These are phyloP conservation scores for Talaromyces stipitatus DNA, from an alignment of 495 filamentous ascomycete species.

Conservation along the genomic window DNA sequence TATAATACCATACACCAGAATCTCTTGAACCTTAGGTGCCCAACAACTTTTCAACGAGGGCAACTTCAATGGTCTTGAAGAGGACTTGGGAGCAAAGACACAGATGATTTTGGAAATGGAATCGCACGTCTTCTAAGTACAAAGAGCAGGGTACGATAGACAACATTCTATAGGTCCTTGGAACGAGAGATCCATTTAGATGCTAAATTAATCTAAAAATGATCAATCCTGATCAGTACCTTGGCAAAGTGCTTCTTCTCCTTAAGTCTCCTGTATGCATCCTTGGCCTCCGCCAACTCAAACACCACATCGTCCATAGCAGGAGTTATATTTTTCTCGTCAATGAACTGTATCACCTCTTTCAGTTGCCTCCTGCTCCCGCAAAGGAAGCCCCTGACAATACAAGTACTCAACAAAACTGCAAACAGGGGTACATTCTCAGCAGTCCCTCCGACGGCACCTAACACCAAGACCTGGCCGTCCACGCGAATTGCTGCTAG, in stretches of 20 bases:
- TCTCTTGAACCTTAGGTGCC: not conserved
- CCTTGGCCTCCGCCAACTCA: conserved; percentile 37
- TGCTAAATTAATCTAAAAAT: not conserved
- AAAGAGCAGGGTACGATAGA: too few relatives aligned
- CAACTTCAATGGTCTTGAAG: not conserved
- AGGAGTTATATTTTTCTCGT: conserved; percentile 48
- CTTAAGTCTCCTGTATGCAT: conserved; percentile 42
- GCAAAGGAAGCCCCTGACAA: conserved; percentile 31
- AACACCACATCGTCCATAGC: conserved; percentile 51
- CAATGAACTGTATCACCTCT: conserved; percentile 49
- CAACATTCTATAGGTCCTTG: too few relatives aligned
- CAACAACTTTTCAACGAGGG: not conserved
- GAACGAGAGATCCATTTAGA: too few relatives aligned
- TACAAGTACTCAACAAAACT: conserved; percentile 30
- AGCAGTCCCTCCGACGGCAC: conserved; percentile 23
- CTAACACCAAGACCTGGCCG: conserved; percentile 35
- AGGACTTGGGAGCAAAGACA: not conserved
- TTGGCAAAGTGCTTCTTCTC: conserved; percentile 65
- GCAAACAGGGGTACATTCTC: conserved; percentile 26
- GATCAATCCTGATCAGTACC: conserved; percentile 48
- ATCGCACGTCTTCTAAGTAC: too few relatives aligned
- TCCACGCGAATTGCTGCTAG: conserved; percentile 28
- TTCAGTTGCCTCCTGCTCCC: conserved; percentile 44
- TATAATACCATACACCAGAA: not conserved
- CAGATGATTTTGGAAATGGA: not conserved